phyloP scores from a whole-genome alignment of 169 alveolate species.

The Plasmodium ovale region DNA sequence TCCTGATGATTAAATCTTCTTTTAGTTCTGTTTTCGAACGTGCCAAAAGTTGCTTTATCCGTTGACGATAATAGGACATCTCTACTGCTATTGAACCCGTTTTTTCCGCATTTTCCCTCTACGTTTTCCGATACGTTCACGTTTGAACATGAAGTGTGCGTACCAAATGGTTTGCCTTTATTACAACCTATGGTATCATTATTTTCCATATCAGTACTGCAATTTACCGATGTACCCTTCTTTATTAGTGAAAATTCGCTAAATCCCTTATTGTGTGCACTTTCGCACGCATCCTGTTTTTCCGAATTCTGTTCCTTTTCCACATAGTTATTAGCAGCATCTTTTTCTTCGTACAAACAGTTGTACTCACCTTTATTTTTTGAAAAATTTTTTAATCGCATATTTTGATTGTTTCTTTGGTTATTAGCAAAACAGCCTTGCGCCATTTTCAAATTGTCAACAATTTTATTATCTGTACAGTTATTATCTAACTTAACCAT shows the following conservation, averaged over 20 bases:
- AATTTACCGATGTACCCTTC: no score
- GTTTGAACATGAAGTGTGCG: conserved; percentile 16
- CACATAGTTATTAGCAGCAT: conserved; percentile 2
- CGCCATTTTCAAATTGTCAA: conserved; percentile 41
- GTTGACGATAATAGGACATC: neutral
- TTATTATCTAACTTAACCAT: neutral
- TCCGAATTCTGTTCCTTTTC: conserved; percentile 21
- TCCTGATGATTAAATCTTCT: conserved; percentile 20
- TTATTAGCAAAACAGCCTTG: conserved; percentile 21
- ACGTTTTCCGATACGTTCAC: conserved; percentile 2
- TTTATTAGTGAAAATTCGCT: no score
- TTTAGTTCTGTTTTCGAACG: neutral
- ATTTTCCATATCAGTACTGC: no score
- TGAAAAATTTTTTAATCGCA: conserved; percentile 34
- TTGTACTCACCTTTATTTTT: conserved; percentile 31
- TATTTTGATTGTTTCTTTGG: conserved; percentile 20
- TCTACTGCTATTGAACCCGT: neutral
- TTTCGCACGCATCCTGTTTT: conserved; percentile 3
- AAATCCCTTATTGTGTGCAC: neutral
- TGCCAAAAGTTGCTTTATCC: neutral
- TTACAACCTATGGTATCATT: no score
- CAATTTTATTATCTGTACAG: conserved; percentile 25
- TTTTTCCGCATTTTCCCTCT: conserved; percentile 9
- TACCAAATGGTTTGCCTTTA: neutral
- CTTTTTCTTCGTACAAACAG: conserved; percentile 35